Evolutionary conservation across 1,139 yeast genomes (phyloP).

Genomic region (Eremothecium cymbalariae): DNA sequence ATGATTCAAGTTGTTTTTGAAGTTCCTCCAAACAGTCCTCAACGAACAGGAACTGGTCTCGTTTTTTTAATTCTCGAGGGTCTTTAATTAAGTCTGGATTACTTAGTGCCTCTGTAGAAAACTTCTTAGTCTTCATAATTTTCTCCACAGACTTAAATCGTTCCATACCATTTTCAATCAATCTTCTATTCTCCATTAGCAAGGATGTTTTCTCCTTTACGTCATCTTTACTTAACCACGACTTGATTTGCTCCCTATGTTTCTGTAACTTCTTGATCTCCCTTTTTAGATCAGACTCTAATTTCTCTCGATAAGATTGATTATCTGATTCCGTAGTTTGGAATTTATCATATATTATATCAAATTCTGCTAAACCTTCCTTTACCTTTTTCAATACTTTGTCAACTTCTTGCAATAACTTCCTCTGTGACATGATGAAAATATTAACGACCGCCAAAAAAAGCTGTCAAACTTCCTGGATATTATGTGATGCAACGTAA

Average conservation of each 20-base stretch:
- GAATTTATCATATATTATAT: conserved; percentile 78
- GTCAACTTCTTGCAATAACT: conserved; percentile 80
- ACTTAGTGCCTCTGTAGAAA: conserved; percentile 87
- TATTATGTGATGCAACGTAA: no score
- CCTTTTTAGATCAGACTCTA: conserved; percentile 87
- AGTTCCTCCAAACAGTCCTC: conserved; percentile 73
- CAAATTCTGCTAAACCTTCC: conserved; percentile 88
- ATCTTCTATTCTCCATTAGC: conserved; percentile 69
- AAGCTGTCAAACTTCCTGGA: no score
- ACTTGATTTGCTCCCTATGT: conserved; percentile 89
- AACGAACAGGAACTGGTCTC: conserved; percentile 65
- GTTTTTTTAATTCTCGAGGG: conserved; percentile 73
- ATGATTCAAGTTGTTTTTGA: conserved; percentile 69
- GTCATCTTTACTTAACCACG: conserved; percentile 89
- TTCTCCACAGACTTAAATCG: conserved; percentile 92
- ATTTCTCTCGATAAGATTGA: conserved; percentile 85
- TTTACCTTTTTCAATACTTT: conserved; percentile 89
- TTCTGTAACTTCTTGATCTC: conserved; percentile 94
- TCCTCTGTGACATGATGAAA: conserved; percentile 60
- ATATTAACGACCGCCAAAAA: background rate
- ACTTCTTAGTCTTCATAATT: conserved; percentile 91
- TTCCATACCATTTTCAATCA: conserved; percentile 93
- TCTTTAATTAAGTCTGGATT: conserved; percentile 53
- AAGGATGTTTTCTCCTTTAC: conserved; percentile 77
- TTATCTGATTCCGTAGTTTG: conserved; percentile 59